These are phyloP conservation scores for Flaveria sonorensis DNA, from an alignment of 129 eudicot species.

Conservation along the genomic window DNA sequence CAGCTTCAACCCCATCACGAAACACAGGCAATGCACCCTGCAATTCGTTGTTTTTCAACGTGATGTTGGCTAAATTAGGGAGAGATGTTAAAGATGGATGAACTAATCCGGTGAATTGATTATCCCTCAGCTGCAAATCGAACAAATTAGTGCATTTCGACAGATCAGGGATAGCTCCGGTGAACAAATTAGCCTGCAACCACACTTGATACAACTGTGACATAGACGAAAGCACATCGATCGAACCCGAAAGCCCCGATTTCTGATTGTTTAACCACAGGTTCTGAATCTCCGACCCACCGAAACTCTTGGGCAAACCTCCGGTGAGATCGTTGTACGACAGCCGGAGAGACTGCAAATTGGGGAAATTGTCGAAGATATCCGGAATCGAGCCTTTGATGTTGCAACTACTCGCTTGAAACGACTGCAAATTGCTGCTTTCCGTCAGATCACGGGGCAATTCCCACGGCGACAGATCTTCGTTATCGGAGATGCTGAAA, in stretches of 20 bases:
- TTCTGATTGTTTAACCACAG: slow-evolving; percentile 64
- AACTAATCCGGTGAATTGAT: slow-evolving; percentile 60
- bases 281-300: slow-evolving; percentile 43
- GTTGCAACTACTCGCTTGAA: slow-evolving; percentile 43
- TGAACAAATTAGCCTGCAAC: slow-evolving; percentile 57
- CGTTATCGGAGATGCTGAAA: slow-evolving; percentile 44
- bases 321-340: slow-evolving; percentile 62
- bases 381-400: slow-evolving; percentile 60
- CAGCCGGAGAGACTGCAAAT: slow-evolving; percentile 44
- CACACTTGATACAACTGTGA: slow-evolving; percentile 58
- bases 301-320: slow-evolving; percentile 43
- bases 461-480: slow-evolving; percentile 48
- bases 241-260: slow-evolving; percentile 42
- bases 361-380: slow-evolving; percentile 44
- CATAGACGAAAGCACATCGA: slow-evolving; percentile 56
- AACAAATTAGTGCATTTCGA: slow-evolving; percentile 42
- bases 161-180: slow-evolving; percentile 63
- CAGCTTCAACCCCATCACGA: slow-evolving; percentile 14
- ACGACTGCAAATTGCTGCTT: slow-evolving; percentile 31
- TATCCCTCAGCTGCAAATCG: slow-evolving; percentile 77
- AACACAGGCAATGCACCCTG: slow-evolving; percentile 65
- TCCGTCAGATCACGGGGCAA: slow-evolving; percentile 44
- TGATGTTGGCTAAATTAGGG: slow-evolving; percentile 41
- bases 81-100: slow-evolving; percentile 40
- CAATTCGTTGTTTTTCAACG: slow-evolving; percentile 56